These are phyloP conservation scores for Hypoxylon subgilvum DNA, from an alignment of 495 filamentous ascomycete genomes.

Conservation along the genomic window DNA sequence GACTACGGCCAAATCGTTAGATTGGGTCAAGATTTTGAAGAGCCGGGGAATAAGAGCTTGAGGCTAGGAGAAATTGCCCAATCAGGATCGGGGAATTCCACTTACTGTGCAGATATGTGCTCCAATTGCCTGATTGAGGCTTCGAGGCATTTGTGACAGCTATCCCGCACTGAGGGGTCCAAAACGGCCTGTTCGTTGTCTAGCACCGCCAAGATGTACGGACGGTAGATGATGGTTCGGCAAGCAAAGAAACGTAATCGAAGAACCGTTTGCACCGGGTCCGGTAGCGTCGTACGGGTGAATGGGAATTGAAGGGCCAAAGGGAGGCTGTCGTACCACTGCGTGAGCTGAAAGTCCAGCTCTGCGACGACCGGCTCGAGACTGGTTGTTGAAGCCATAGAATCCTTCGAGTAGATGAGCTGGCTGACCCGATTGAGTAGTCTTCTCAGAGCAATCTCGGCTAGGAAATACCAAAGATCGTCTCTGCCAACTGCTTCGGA, in stretches of 20 bases:
- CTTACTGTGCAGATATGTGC: constrained; percentile 76
- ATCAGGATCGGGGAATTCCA: constrained; percentile 30
- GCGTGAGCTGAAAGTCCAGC: constrained; percentile 79
- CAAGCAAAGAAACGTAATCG: constrained; percentile 82
- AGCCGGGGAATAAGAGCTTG: constrained; percentile 28
- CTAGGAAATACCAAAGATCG: constrained; percentile 83
- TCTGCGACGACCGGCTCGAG: constrained; percentile 78
- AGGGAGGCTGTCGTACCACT: constrained; percentile 83
- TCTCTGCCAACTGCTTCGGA: constrained; percentile 70
- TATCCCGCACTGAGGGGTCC: constrained; percentile 73
- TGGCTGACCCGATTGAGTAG: constrained; percentile 80
- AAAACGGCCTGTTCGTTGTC: constrained; percentile 74
- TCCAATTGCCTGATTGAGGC: constrained; percentile 80
- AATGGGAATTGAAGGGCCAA: constrained; percentile 77
- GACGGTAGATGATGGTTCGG: constrained; percentile 82
- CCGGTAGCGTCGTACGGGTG: constrained; percentile 64
- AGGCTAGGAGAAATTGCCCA: constrained; percentile 34
- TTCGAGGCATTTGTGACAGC: constrained; percentile 81
- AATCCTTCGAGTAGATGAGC: constrained; percentile 79
- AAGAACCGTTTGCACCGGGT: constrained; percentile 79
- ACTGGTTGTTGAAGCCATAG: constrained; percentile 68
- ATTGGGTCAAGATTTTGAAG: constrained; percentile 41
- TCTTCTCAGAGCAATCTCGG: constrained; percentile 77
- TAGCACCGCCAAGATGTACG: constrained; percentile 79
- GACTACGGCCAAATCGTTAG: constrained; percentile 61